A percentile compares a stretch with the other conserved stretches of the same genome.
Evolutionary conservation across 2,329 filamentous ascomycete species (phyloP).

Genomic region (Arachnomyces sp.): DNA sequence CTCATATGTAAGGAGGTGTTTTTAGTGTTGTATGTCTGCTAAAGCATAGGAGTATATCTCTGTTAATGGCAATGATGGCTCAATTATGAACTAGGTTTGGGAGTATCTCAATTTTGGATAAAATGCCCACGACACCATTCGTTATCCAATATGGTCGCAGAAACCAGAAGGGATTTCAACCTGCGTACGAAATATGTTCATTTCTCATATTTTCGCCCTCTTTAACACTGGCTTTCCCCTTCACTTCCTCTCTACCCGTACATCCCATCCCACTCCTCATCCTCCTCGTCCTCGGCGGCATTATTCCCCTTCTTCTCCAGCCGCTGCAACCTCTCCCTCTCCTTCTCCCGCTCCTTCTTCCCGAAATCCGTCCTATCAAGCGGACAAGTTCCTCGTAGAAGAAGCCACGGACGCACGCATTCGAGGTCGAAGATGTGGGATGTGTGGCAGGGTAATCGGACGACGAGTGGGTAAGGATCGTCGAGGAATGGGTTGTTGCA

Average conservation of each 20-base stretch:
- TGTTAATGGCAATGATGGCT: too few species aligned
- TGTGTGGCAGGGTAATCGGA: constrained; percentile 54
- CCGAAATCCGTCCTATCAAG: constrained; percentile 53
- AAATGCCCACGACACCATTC: too few species aligned
- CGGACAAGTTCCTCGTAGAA: constrained; percentile 57
- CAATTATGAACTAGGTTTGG: too few species aligned
- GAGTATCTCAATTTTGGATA: too few species aligned
- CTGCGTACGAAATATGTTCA: too few species aligned
- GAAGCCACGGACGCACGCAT: constrained; percentile 58
- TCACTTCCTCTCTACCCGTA: constrained; percentile 25
- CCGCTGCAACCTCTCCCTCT: constrained; percentile 46
- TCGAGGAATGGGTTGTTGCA: constrained; percentile 55
- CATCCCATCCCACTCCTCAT: constrained; percentile 44
- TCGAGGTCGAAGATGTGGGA: constrained; percentile 58
- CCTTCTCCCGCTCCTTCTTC: constrained; percentile 47
- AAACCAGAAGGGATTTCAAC: too few species aligned
- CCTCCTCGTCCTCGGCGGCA: constrained; percentile 31
- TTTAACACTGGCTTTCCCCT: too few species aligned
- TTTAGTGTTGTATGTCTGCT: too few species aligned
- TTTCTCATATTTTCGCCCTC: too few species aligned
- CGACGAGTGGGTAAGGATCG: constrained; percentile 58
- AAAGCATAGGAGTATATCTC: too few species aligned
- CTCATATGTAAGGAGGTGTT: too few species aligned
- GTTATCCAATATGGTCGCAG: too few species aligned
- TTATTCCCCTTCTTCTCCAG: constrained; percentile 38